Evolutionary conservation across 1,284 basidiomycete species (phyloP).

Genomic region (Acaromyces ingoldii): DNA sequence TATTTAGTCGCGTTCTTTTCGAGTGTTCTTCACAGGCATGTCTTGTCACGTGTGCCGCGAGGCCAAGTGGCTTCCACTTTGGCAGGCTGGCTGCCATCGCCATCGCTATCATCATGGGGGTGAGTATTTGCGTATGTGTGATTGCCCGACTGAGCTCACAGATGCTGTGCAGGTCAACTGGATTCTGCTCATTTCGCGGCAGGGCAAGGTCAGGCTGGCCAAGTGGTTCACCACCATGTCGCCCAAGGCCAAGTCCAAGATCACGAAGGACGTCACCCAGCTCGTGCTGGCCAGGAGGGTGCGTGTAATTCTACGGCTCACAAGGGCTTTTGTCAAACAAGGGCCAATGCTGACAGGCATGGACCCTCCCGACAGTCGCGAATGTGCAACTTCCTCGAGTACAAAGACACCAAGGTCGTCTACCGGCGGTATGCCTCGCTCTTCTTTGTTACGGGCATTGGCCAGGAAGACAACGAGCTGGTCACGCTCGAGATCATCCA

Average conservation of each 20-base stretch:
- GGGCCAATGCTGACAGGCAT: neutral
- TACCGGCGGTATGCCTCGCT: constrained; percentile 95
- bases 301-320: constrained; percentile 7
- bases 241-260: constrained; percentile 91
- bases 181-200: constrained; percentile 84
- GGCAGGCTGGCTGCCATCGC: too few relatives aligned
- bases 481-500: constrained; percentile 95
- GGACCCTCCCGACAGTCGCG: constrained; percentile 59
- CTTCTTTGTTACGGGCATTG: constrained; percentile 94
- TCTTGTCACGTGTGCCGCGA: too few relatives aligned
- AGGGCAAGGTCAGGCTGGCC: constrained; percentile 94
- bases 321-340: neutral
- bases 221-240: constrained; percentile 99
- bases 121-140: too few relatives aligned
- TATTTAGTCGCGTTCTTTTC: too few relatives aligned
- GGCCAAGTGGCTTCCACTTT: too few relatives aligned
- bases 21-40: too few relatives aligned
- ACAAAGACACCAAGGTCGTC: constrained; percentile 76
- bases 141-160: too few relatives aligned
- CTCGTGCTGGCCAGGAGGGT: constrained; percentile 82
- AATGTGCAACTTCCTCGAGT: constrained; percentile 99
- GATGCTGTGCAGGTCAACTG: constrained; percentile 55
- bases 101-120: too few relatives aligned
- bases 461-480: constrained; percentile 80
- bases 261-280: constrained; percentile 98